Percentiles rank a stretch among this genome's conserved stretches.
These are phyloP conservation scores for Candida sp. DNA, from an alignment of 1,139 yeast genomes.

Conservation along the genomic window DNA sequence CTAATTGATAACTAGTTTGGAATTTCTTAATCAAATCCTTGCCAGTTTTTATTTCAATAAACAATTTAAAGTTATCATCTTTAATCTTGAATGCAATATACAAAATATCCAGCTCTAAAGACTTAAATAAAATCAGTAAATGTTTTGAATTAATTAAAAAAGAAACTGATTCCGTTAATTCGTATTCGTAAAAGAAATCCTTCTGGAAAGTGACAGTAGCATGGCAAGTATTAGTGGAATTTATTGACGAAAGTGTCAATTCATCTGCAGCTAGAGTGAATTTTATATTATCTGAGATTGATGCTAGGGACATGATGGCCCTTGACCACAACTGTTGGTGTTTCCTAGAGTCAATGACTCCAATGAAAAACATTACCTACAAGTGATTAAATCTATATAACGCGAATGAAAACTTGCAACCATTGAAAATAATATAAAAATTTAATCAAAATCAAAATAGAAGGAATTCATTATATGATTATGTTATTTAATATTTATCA, in stretches of 20 bases:
- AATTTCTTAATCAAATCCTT: slow-evolving; percentile 51
- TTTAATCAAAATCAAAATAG: too few species aligned
- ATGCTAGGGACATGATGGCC: slow-evolving; percentile 39
- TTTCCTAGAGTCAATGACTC: slow-evolving; percentile 33
- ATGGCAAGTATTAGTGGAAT: slow-evolving; percentile 41
- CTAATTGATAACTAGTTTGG: slow-evolving; percentile 50
- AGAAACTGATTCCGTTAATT: slow-evolving; percentile 15
- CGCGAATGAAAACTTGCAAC: too few species aligned
- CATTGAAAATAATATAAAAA: too few species aligned
- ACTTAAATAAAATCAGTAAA: slow-evolving; percentile 46
- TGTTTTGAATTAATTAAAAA: slow-evolving; percentile 47
- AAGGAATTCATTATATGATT: too few species aligned
- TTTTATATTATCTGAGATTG: slow-evolving; percentile 45
- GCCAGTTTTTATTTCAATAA: slow-evolving; percentile 47
- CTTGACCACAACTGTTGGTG: slow-evolving; percentile 45
- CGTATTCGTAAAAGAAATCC: slow-evolving; percentile 35
- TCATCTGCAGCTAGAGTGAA: slow-evolving; percentile 24
- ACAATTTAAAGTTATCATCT: slow-evolving; percentile 32
- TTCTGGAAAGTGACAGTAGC: slow-evolving; percentile 35
- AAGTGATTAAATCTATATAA: too few species aligned
- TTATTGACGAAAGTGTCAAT: slow-evolving; percentile 39
- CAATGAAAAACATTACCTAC: slow-evolving; percentile 43
- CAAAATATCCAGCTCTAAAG: slow-evolving; percentile 40
- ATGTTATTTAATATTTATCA: too few species aligned
- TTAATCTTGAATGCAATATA: slow-evolving; percentile 32